phyloP scores from a whole-genome alignment of 2,329 filamentous ascomycete genomes.

The Dactylellina cionopaga region DNA sequence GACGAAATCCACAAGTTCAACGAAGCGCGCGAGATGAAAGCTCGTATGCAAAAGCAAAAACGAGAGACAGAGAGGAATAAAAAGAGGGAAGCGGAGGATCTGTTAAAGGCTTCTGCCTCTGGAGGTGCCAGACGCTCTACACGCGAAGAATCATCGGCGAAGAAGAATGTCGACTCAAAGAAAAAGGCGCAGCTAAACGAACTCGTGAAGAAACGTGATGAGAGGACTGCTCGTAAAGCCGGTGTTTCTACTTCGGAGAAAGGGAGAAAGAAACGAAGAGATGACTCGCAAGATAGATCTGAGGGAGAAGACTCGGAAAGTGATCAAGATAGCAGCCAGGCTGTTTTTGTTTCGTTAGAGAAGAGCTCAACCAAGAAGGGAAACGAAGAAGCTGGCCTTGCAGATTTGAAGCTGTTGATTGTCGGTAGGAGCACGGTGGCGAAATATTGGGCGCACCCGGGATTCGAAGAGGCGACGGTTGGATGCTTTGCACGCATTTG shows the following conservation, averaged over 20 bases:
- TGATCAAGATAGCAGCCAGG: constrained; percentile 49
- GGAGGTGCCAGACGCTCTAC: constrained; percentile 52
- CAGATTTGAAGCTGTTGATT: constrained; percentile 67
- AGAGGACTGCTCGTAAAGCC: constrained; percentile 55
- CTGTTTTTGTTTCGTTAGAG: constrained; percentile 35
- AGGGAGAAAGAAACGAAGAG: constrained; percentile 52
- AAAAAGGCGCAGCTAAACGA: constrained; percentile 56
- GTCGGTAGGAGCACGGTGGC: constrained; percentile 86
- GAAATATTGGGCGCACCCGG: constrained; percentile 90
- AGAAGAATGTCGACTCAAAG: constrained; percentile 55
- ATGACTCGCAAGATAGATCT: constrained; percentile 48
- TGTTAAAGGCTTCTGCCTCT: constrained; percentile 39
- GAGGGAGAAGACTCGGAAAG: constrained; percentile 54
- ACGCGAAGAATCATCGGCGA: constrained; percentile 55
- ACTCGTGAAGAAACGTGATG: constrained; percentile 54
- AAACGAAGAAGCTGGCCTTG: constrained; percentile 49
- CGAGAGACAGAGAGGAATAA: constrained; percentile 67
- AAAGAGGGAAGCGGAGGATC: constrained; percentile 65
- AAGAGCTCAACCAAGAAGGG: constrained; percentile 46
- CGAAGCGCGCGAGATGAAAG: constrained; percentile 77
- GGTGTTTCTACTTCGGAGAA: constrained; percentile 51
- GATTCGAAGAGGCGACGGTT: constrained; percentile 81
- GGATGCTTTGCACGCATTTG: constrained; percentile 83
- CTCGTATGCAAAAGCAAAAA: constrained; percentile 73
- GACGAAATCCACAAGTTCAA: constrained; percentile 82